Evolutionary conservation across 1,139 yeast genomes (phyloP).

Genomic region (Geotrichum bryndzae): DNA sequence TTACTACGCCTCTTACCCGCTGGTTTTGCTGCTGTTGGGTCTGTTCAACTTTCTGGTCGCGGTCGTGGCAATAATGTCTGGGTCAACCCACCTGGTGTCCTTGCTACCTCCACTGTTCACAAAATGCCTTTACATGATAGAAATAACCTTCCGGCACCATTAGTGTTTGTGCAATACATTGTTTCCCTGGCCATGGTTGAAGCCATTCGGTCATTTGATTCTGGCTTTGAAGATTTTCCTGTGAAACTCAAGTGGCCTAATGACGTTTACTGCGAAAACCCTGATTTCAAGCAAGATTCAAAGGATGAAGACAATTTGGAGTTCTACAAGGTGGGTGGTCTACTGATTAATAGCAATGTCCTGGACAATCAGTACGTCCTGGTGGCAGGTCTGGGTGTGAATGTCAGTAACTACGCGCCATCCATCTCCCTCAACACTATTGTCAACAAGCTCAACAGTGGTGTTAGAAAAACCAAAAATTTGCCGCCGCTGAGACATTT

Average conservation of each 20-base stretch:
- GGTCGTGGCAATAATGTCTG: slow-evolving; percentile 95
- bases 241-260: slow-evolving; percentile 94
- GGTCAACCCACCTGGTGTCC: slow-evolving; percentile 90
- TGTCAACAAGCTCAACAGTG: slow-evolving; percentile 48
- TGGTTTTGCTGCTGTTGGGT: slow-evolving; percentile 68
- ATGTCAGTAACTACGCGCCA: slow-evolving; percentile 81
- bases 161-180: slow-evolving; percentile 82
- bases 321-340: slow-evolving; percentile 76
- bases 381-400: slow-evolving; percentile 81
- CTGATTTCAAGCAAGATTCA: slow-evolving; percentile 33
- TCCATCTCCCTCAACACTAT: slow-evolving; percentile 80
- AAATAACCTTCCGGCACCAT: slow-evolving; percentile 40
- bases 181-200: slow-evolving; percentile 79
- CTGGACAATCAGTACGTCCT: slow-evolving; percentile 49
- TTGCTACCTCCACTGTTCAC: slow-evolving; percentile 72
- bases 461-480: slow-evolving; percentile 41
- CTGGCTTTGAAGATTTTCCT: slow-evolving; percentile 57
- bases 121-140: slow-evolving; percentile 45
- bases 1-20: slow-evolving; percentile 57
- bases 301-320: background rate
- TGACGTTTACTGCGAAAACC: slow-evolving; percentile 73
- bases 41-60: slow-evolving; percentile 81
- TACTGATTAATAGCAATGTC: slow-evolving; percentile 73
- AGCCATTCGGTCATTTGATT: slow-evolving; percentile 60
- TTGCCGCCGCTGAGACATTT: slow-evolving; percentile 32